Evolutionary conservation across 2,329 filamentous ascomycete species (phyloP).

Genomic region (Alternaria ethzedia): DNA sequence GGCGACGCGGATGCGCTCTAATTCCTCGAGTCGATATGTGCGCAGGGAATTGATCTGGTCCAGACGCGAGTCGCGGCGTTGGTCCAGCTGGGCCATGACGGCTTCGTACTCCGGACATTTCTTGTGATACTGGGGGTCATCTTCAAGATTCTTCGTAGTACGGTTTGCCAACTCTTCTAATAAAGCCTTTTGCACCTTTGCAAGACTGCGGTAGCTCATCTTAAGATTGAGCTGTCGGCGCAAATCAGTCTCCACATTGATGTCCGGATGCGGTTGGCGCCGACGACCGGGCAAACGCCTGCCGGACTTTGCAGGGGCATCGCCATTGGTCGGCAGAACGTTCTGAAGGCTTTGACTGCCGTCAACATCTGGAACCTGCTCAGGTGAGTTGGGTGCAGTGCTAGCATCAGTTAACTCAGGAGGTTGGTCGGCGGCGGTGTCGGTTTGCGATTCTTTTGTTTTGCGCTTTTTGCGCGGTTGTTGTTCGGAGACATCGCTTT

Average conservation of each 20-base stretch:
- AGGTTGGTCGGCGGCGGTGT: conserved; percentile 38
- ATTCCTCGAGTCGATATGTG: conserved; percentile 45
- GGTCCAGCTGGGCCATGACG: conserved; percentile 60
- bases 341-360: conserved; percentile 42
- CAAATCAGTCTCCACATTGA: conserved; percentile 55
- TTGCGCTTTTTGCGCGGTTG: conserved; percentile 47
- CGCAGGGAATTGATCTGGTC: conserved; percentile 48
- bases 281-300: conserved; percentile 53
- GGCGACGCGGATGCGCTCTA: conserved; percentile 43
- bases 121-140: conserved; percentile 61
- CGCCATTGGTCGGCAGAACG: conserved; percentile 45
- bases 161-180: conserved; percentile 70
- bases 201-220: conserved; percentile 67
- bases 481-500: conserved; percentile 45
- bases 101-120: conserved; percentile 60
- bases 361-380: conserved; percentile 43
- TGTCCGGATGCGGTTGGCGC: conserved; percentile 55
- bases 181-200: conserved; percentile 67
- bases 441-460: conserved; percentile 34
- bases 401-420: conserved; percentile 47
- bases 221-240: conserved; percentile 70
- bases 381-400: conserved; percentile 45
- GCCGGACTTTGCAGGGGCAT: conserved; percentile 44
- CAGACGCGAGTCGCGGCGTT: conserved; percentile 52
- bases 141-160: conserved; percentile 63